phyloP scores from a whole-genome alignment of 2,329 filamentous ascomycete species.

The Fusarium sp. region DNA sequence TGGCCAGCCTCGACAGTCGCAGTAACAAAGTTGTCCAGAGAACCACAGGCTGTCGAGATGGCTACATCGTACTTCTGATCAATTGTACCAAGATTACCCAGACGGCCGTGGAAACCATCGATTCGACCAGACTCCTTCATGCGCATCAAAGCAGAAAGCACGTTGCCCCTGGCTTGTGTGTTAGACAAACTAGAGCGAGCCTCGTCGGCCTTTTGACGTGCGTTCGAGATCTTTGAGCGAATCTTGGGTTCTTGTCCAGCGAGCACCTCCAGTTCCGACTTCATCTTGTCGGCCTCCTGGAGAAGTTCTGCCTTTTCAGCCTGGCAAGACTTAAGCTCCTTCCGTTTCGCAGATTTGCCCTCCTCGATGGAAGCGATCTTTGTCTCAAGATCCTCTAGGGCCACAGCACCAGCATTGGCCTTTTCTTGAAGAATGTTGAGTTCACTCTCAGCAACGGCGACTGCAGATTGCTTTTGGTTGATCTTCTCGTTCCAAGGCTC shows the following conservation, averaged over 20 bases:
- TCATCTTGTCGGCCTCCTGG: conserved; percentile 78
- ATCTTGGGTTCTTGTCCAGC: conserved; percentile 83
- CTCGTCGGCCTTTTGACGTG: conserved; percentile 95
- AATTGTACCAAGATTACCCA: conserved; percentile 94
- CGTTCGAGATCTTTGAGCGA: conserved; percentile 86
- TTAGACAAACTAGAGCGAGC: conserved; percentile 89
- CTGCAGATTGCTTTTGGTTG: conserved; percentile 93
- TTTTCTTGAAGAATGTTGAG: conserved; percentile 91
- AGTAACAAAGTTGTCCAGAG: conserved; percentile 95
- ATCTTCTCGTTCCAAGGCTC: conserved; percentile 98
- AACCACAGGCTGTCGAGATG: conserved; percentile 95
- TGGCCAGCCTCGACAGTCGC: conserved; percentile 96
- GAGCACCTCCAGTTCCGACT: conserved; percentile 79
- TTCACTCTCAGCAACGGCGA: conserved; percentile 95
- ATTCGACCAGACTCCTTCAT: conserved; percentile 96
- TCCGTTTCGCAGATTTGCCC: conserved; percentile 75
- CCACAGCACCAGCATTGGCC: conserved; percentile 86
- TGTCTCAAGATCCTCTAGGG: conserved; percentile 83
- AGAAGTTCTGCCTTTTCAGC: conserved; percentile 78
- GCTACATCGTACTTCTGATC: conserved; percentile 95
- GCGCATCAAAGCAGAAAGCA: conserved; percentile 90
- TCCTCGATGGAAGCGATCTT: conserved; percentile 83
- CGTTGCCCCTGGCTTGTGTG: conserved; percentile 92
- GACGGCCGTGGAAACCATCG: conserved; percentile 94
- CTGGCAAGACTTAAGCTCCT: conserved; percentile 82